Evolutionary conservation across 129 eudicot genomes (phyloP), one percentile per base, ranked within the genome.

Genomic region (Flaveria robusta): DNA sequence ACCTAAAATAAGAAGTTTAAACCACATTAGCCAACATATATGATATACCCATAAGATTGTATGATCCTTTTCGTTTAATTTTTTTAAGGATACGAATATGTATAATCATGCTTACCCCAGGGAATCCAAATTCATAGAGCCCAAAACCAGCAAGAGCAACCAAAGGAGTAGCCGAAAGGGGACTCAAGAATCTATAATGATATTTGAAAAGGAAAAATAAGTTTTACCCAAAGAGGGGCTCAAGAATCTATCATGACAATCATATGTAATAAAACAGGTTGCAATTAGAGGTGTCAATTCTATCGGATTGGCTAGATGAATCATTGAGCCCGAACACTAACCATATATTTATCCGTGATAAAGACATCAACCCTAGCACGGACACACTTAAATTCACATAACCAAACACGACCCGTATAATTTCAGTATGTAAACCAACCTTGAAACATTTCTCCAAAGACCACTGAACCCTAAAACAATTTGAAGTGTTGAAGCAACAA

Each of bases 401-500:
- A 23, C 66, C 66, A 24, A 11, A 59, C 67, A 62, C 39, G 39
- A 12, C 9, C 66, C 18, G 9, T 34, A 9, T 43, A 11, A 10
- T 43, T 43, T 43, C 14, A 43, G 0, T 52, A 29, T 77, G 19
- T 2, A 45, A 72, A 80, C 23, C 31, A 58, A 91, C 97, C 97
- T 92, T 71, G 96, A 56, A 59, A 92, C 85, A 34, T 89, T 89
- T 55, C 97, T 91, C 97, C 97, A 92, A 2, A 92, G 93, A 74
- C 97, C 97, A 84, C 97, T 92, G 88, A 92, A 92, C 83, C 97
- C 97, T 63, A 92, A 80, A 66, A 92, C 96, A 41, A 92, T 92
- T 74, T 92, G 97, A 84, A 92, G 83, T 0, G 90, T 84, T 19
- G 97, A 92, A 51, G 97, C 96, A 82, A 92, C 90, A 71, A 92